Conservation (phyloP, 2,329 filamentous ascomycete genomes). For the Colletotrichum nymphaeae region DNA sequence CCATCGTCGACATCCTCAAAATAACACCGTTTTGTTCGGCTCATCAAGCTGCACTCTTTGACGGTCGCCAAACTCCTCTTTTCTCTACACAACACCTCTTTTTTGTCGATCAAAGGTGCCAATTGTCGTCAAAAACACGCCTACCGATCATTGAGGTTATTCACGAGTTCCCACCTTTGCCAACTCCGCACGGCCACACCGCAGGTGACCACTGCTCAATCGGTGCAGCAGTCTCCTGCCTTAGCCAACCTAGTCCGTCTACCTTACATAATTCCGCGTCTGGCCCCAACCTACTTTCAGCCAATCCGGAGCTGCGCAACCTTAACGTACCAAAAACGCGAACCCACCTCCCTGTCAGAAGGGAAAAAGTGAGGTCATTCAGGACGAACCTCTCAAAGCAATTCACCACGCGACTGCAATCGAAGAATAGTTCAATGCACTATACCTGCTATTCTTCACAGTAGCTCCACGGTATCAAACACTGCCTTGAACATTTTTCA, state of each 20-base stretch:
- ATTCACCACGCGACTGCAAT: constrained; percentile 3
- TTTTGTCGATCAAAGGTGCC: constrained; percentile 36
- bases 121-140: constrained; percentile 32
- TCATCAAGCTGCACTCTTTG: constrained; percentile 43
- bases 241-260: constrained; percentile 21
- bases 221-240: constrained; percentile 31
- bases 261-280: constrained; percentile 35
- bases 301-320: constrained; percentile 27
- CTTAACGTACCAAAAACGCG: constrained; percentile 25
- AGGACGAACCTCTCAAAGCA: constrained; percentile 7
- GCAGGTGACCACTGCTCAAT: constrained; percentile 33
- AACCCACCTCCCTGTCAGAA: constrained; percentile 19
- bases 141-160: constrained; percentile 39
- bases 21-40: constrained; percentile 48
- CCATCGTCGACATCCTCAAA: constrained; percentile 47
- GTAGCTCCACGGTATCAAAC: not conserved
- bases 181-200: constrained; percentile 36
- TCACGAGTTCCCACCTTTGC: constrained; percentile 33
- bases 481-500: not conserved
- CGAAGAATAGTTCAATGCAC: constrained; percentile 6
- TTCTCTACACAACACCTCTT: constrained; percentile 38
- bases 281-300: constrained; percentile 17
- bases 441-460: not conserved
- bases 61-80: constrained; percentile 38
- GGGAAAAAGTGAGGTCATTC: constrained; percentile 37